Conservation (phyloP, 176 grass and related monocot species). For the Puccinellia tenuiflora region DNA sequence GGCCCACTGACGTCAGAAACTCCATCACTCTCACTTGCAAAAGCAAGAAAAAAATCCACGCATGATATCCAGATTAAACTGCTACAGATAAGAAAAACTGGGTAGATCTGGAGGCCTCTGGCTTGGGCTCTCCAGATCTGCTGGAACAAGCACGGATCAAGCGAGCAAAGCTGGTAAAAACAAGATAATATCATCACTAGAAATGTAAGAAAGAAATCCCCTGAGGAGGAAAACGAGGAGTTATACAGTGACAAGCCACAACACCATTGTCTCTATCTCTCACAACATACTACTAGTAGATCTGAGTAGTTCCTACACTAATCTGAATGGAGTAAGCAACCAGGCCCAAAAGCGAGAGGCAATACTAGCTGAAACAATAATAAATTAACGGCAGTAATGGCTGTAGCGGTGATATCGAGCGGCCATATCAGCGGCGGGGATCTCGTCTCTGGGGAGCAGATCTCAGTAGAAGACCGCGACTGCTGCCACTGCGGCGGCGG, state of each 20-base stretch:
- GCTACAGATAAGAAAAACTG: no score
- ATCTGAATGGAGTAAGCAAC: background rate
- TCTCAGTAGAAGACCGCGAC: slow-evolving; percentile 18
- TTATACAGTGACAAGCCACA: slow-evolving; percentile 27
- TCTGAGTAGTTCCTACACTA: background rate
- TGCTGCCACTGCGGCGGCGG: background rate
- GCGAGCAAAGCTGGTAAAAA: background rate
- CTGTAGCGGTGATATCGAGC: background rate
- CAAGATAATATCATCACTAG: background rate
- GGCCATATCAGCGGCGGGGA: background rate
- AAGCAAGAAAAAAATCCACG: background rate
- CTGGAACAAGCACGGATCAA: background rate
- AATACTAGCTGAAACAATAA: background rate
- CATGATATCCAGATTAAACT: background rate
- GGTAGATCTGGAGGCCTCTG: background rate
- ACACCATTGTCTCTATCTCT: background rate
- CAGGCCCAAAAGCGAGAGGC: background rate
- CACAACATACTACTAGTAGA: background rate
- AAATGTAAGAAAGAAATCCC: slow-evolving; percentile 28
- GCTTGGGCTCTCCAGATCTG: slow-evolving; percentile 3
- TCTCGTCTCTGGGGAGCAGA: background rate
- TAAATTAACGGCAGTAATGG: slow-evolving; percentile 6
- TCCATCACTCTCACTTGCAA: background rate
- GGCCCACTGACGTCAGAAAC: background rate
- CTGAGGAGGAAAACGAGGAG: background rate